Evolutionary conservation across 306 rosid genomes (phyloP).

Genomic region (Castanea crenata): DNA sequence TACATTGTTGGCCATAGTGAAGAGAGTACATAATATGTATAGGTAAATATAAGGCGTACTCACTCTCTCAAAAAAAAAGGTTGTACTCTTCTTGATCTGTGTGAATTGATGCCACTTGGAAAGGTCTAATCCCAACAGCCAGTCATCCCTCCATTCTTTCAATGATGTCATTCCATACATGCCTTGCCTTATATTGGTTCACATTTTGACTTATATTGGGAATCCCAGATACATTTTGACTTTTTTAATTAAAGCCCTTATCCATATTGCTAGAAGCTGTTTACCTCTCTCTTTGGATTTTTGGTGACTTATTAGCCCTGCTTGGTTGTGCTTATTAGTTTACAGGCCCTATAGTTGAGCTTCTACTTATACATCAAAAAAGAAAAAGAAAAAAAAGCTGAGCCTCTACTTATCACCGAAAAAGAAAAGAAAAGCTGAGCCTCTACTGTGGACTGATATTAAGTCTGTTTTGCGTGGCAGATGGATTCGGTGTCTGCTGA

Average conservation of each 20-base stretch:
- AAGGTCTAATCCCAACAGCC: too few relatives aligned
- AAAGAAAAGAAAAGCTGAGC: not conserved
- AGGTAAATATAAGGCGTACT: too few relatives aligned
- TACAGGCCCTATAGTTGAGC: not conserved
- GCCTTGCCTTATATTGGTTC: too few relatives aligned
- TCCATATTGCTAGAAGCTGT: not conserved
- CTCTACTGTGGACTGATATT: not conserved
- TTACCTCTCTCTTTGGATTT: not conserved
- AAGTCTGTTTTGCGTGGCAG: not conserved
- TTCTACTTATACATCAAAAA: not conserved
- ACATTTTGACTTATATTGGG: too few relatives aligned
- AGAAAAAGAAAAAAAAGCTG: not conserved
- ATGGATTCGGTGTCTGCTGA: slow-evolving; percentile 41
- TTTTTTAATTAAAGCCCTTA: not conserved
- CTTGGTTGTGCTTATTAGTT: not conserved
- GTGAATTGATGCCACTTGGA: too few relatives aligned
- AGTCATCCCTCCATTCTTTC: too few relatives aligned
- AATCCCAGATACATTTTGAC: too few relatives aligned
- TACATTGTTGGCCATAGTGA: too few relatives aligned
- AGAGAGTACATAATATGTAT: too few relatives aligned
- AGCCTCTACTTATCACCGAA: not conserved
- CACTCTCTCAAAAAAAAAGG: too few relatives aligned
- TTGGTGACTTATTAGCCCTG: not conserved
- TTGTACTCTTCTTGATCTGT: too few relatives aligned
- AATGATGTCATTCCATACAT: too few relatives aligned